These are phyloP conservation scores for Buxus sempervirens DNA, from an alignment of 164 flowering plant genomes.

Conservation along the genomic window DNA sequence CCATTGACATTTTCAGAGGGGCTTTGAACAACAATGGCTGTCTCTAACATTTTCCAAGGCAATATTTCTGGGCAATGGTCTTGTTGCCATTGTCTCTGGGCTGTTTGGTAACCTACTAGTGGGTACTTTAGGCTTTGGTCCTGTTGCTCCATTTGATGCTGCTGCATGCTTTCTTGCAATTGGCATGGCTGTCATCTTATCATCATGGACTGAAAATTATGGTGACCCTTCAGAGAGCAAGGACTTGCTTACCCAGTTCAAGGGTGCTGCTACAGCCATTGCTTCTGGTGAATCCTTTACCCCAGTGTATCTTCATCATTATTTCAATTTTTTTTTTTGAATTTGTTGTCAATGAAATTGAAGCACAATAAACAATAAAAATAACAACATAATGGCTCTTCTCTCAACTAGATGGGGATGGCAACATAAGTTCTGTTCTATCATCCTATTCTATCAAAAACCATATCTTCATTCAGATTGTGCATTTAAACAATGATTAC, in stretches of 20 bases:
- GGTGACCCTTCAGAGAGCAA: constrained; percentile 94
- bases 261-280: constrained; percentile 89
- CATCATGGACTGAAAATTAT: constrained; percentile 89
- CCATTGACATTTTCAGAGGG: constrained; percentile 52
- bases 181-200: constrained; percentile 83
- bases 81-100: constrained; percentile 83
- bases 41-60: constrained; percentile 95
- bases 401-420: too few relatives aligned
- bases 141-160: constrained; percentile 97
- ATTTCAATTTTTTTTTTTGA: background rate
- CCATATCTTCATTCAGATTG: too few relatives aligned
- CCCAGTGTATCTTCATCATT: background rate
- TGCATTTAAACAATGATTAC: too few relatives aligned
- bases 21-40: constrained; percentile 92
- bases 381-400: too few relatives aligned
- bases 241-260: constrained; percentile 86
- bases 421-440: too few relatives aligned
- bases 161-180: constrained; percentile 90
- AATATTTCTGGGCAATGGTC: constrained; percentile 92
- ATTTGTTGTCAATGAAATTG: too few relatives aligned
- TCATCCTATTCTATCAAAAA: too few relatives aligned
- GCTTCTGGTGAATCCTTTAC: constrained; percentile 64
- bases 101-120: constrained; percentile 82
- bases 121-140: constrained; percentile 71
- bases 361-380: too few relatives aligned